Base-by-base conservation (phyloP, 129 eudicot species). In the Deinandra increscens region DNA sequence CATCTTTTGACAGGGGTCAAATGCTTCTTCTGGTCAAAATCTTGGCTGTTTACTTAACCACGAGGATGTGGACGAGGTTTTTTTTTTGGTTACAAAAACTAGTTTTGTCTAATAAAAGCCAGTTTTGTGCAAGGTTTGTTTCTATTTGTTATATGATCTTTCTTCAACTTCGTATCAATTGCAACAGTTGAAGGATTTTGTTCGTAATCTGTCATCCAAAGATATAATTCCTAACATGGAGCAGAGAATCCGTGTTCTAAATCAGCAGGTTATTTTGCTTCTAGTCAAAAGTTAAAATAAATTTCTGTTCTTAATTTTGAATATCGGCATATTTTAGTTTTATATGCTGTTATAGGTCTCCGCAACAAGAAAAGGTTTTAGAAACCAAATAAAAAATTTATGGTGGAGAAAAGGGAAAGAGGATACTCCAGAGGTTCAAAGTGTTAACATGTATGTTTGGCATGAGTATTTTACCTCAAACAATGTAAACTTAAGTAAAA, bases 341-440 rank as follows among this genome's bases (percentile, higher is more conserved):
- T 18, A 36, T 48, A 43, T 73, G 44, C 20, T 64, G 15, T 38
- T 68, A 42, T 51, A 93, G 98, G 98, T 93, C 66, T 83, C 98
- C 55, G 92, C 97, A 54, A 93, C 97, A 76, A 93, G 97, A 84
- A 93, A 85, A 80, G 98, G 98, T 63, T 89, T 93, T 46, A 87
- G 95, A 78, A 93, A 93, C 85, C 98, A 93, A 80, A 81, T 93
- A 61, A 93, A 93, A 70, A 89, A 93, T 77, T 82, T 93, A 72
- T 93, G 95, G 98, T 93, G 98, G 98, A 84, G 98, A 87, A 93
- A 89, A 75, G 98, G 96, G 46, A 93, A 85, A 82, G 98, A 93
- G 4, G 98, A 89, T 71, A 50, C 78, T 22, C 90, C 90, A 53
- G 98, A 93, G 49, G 78, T 76, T 54, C 82, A 84, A n/a, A 79